Percentiles rank a stretch among this genome's conserved stretches.
phyloP scores from a whole-genome alignment of 176 grass and related monocot species.

The bread wheat (Triticum aestivum) region IWGSC_CS_RefSeq_v2.1 NC_057800.1:124202485-124202984 shows the following conservation, averaged over 20 bases:
- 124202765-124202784: not conserved
- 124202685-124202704: slow-evolving; percentile 22
- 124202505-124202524: not conserved
- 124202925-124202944: not conserved
- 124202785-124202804: not conserved
- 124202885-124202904: slow-evolving; percentile 1
- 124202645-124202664: slow-evolving; percentile 20
- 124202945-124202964: not conserved
- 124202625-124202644: slow-evolving; percentile 14
- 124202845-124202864: slow-evolving; percentile 27
- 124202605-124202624: slow-evolving; percentile 13
- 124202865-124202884: slow-evolving; percentile 29
- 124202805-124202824: not conserved
- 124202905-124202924: not conserved
- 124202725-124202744: slow-evolving; percentile 20
- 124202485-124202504: slow-evolving; percentile 10
- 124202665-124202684: not conserved
- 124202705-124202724: not conserved
- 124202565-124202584: slow-evolving; percentile 19
- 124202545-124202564: not conserved
- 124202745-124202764: not conserved
- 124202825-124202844: slow-evolving; percentile 3
- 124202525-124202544: not conserved
- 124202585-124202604: slow-evolving; percentile 14
- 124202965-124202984: not conserved